phyloP scores from a whole-genome alignment of 768 basidiomycete genomes.

The Tricholoma furcatifolium region DNA sequence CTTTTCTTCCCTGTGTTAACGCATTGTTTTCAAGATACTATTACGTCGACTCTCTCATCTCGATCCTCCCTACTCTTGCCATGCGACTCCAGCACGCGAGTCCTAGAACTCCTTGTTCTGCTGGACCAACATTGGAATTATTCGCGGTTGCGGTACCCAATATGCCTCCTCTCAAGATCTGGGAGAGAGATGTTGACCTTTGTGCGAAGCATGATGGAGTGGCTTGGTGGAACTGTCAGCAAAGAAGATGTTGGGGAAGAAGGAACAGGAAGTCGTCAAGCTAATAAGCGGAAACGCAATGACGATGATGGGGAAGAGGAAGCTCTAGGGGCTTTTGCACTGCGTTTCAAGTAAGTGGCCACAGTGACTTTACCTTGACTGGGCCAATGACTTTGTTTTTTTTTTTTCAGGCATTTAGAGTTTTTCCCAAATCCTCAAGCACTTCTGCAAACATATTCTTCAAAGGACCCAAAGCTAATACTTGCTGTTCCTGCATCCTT shows the following conservation, averaged over 20 bases:
- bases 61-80: conserved; percentile 85
- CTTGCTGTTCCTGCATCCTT: conserved; percentile 91
- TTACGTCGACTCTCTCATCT: conserved; percentile 81
- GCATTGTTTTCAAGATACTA: conserved; percentile 58
- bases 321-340: conserved; percentile 78
- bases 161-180: conserved; percentile 90
- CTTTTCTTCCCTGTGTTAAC: not conserved
- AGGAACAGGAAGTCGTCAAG: conserved; percentile 51
- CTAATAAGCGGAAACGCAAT: conserved; percentile 55
- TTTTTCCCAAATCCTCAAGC: conserved; percentile 85
- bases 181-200: conserved; percentile 93
- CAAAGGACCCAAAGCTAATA: conserved; percentile 89
- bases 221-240: conserved; percentile 94
- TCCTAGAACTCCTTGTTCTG: conserved; percentile 92
- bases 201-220: conserved; percentile 97
- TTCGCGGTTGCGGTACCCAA: conserved; percentile 78
- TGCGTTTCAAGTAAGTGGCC: conserved; percentile 80
- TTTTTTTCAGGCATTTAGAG: conserved; percentile 72
- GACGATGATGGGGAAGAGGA: conserved; percentile 74
- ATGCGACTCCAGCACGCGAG: conserved; percentile 90
- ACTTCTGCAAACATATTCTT: conserved; percentile 78
- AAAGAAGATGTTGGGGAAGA: conserved; percentile 91
- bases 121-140: conserved; percentile 98
- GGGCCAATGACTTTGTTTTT: not conserved
- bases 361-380: not conserved